A percentile compares a stretch with the other conserved stretches of the same genome.
Conservation (phyloP, 495 filamentous ascomycete species). For the Opeltia flavorubescens region DNA sequence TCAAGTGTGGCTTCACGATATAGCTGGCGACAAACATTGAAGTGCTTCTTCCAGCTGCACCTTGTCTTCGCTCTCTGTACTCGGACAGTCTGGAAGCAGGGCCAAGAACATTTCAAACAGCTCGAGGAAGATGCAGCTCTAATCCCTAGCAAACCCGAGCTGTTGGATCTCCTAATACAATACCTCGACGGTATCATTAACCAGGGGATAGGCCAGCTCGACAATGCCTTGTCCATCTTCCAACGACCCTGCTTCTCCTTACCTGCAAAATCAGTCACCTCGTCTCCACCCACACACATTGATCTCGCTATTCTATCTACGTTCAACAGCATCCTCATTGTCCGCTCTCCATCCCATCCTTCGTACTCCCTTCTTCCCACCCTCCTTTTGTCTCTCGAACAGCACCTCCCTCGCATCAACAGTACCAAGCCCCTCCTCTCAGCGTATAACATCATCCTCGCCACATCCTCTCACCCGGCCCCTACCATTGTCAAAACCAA, state of each 20-base stretch:
- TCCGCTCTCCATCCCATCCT: constrained; percentile 47
- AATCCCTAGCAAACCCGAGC: constrained; percentile 23
- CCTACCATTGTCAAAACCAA: constrained; percentile 61
- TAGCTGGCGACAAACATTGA: constrained; percentile 38
- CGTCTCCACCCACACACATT: constrained; percentile 38
- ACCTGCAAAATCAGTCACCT: constrained; percentile 26
- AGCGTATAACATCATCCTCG: constrained; percentile 65
- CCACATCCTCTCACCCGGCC: constrained; percentile 29
- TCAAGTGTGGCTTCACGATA: constrained; percentile 28
- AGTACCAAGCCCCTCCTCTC: constrained; percentile 52
- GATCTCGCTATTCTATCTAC: constrained; percentile 66
- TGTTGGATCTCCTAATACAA: constrained; percentile 31
- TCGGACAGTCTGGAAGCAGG: constrained; percentile 49
- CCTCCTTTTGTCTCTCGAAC: constrained; percentile 51
- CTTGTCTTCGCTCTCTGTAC: constrained; percentile 44
- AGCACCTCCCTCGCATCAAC: constrained; percentile 23
- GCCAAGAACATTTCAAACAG: constrained; percentile 28
- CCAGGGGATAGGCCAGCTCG: constrained; percentile 64
- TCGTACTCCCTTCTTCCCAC: constrained; percentile 35
- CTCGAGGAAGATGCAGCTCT: constrained; percentile 25
- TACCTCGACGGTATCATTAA: constrained; percentile 67
- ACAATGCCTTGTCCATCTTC: constrained; percentile 50
- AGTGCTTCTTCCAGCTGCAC: constrained; percentile 44
- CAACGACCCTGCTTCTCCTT: constrained; percentile 41
- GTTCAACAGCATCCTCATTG: constrained; percentile 71